Percentiles rank a stretch among this genome's conserved stretches.
Conservation (phyloP, 1,139 yeast genomes). For the Yamadazyma dendronema region DNA sequence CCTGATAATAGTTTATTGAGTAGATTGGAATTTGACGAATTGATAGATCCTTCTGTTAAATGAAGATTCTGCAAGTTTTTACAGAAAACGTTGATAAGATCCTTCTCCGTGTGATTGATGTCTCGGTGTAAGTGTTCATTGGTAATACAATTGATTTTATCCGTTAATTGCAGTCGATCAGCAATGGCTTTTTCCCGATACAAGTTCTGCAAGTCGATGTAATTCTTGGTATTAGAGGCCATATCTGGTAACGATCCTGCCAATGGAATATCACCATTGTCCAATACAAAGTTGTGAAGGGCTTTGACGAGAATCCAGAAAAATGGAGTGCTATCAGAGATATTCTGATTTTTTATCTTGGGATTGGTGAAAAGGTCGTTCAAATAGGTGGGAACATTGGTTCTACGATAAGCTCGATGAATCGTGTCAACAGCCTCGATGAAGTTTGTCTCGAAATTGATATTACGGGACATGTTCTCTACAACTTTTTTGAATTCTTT, state of each 20-base stretch:
- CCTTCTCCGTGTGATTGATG: slow-evolving; percentile 27
- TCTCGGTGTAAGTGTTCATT: slow-evolving; percentile 17
- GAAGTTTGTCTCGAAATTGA: slow-evolving; percentile 55
- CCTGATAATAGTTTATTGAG: slow-evolving; percentile 18
- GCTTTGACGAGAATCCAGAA: slow-evolving; percentile 69
- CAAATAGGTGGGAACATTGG: slow-evolving; percentile 34
- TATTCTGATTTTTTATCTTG: slow-evolving; percentile 14
- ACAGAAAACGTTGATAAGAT: slow-evolving; percentile 52
- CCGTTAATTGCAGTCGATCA: slow-evolving; percentile 47
- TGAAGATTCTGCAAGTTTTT: slow-evolving; percentile 49
- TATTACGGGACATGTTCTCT: slow-evolving; percentile 35
- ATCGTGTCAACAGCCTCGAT: slow-evolving; percentile 63
- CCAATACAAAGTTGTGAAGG: slow-evolving; percentile 46
- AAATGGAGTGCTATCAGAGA: slow-evolving; percentile 22
- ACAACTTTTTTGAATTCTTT: slow-evolving; percentile 44
- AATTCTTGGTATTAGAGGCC: slow-evolving; percentile 73
- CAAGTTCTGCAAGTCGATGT: slow-evolving; percentile 54
- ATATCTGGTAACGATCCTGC: slow-evolving; percentile 84
- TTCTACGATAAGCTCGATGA: slow-evolving; percentile 50
- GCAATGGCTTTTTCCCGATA: slow-evolving; percentile 55
- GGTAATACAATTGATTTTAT: slow-evolving; percentile 25
- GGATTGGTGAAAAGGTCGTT: slow-evolving; percentile 14
- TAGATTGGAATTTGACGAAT: slow-evolving; percentile 16
- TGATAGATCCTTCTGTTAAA: slow-evolving; percentile 36
- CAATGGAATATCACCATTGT: slow-evolving; percentile 52